Evolutionary conservation across 805 yeast species (phyloP), one percentile per base, ranked within the genome.

Genomic region (Wickerhamiella nectarea): DNA sequence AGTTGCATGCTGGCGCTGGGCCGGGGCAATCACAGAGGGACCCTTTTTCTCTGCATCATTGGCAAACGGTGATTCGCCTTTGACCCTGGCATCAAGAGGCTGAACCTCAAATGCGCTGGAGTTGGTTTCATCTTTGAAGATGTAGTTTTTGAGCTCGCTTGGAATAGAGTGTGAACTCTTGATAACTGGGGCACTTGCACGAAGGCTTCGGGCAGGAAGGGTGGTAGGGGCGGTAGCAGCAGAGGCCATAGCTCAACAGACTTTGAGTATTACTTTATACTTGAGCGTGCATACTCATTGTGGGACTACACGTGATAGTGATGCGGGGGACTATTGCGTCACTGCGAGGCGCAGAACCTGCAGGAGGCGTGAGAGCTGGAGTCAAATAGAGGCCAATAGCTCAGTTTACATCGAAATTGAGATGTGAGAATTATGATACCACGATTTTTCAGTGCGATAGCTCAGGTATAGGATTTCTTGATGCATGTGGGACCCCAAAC

Each of bases 31-130:
- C 3, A 44, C 48, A 3, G 57, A 53, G 21, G 53, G 48, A 9
- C 57, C 59, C 41, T 52, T 55, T 6, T 19, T 36, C 15, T 48
- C 43, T 26, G 41, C 48, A 26, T 37, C 41, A 21, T 46, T 52
- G 4, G 57, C 57, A 36, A 40, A 55, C 3, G 60, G 59, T 9
- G 60, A 52, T 3, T 55, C 53, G 10, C 61, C 61, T 17, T 19
- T 33, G 8, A 17, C 38, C 10, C 41, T 34, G 31, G 31, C 22
- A 15, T 26, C 21, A 9, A 47, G 28, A 4, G 41, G 48, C 18
- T 51, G 52, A 19, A 51, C 41, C 15, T 51, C 55, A 28, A 51
- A 51, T 3, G 53, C 43, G 6, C 19, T 39, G 12, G 19, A 2
- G 19, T 26, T 36, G 28, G 38, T 29, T 10, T 48, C 49, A 15